Evolutionary conservation across 441 rosid species (phyloP).

Genomic region (Geranium incanum): DNA sequence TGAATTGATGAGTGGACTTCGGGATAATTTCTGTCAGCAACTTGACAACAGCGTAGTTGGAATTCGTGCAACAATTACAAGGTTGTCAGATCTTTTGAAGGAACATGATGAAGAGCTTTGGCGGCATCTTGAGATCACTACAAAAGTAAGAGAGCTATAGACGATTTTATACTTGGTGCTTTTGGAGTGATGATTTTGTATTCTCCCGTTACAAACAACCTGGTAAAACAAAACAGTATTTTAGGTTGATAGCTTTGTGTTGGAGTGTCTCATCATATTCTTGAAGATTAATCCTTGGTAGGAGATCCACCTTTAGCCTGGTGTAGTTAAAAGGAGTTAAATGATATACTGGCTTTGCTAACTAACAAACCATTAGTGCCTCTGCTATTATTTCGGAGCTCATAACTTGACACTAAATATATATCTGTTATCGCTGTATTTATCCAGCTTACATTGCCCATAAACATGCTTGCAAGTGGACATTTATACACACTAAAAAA

Average conservation of each 20-base stretch:
- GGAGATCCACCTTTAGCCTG: background rate
- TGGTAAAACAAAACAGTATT: background rate
- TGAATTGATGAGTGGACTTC: slow-evolving; percentile 87
- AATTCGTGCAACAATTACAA: slow-evolving; percentile 80
- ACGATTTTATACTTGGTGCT: slow-evolving; percentile 1
- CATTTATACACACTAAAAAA: background rate
- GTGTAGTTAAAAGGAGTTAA: background rate
- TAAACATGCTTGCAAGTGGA: background rate
- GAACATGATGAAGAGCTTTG: slow-evolving; percentile 97
- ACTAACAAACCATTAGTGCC: background rate
- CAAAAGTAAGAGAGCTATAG: slow-evolving; percentile 52
- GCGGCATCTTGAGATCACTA: slow-evolving; percentile 98
- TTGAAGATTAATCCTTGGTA: background rate
- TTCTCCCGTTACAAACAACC: slow-evolving; percentile 2
- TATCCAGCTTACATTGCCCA: background rate
- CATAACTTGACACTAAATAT: background rate
- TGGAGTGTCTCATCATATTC: background rate
- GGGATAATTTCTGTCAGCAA: slow-evolving; percentile 95
- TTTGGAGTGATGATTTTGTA: slow-evolving; percentile 1
- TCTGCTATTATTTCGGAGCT: background rate
- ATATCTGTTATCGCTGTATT: background rate
- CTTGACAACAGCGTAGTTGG: slow-evolving; percentile 95
- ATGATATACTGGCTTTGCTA: background rate
- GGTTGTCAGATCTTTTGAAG: slow-evolving; percentile 72
- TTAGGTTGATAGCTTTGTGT: background rate